These are phyloP conservation scores for Hypoxylon lenormandii DNA, from an alignment of 495 filamentous ascomycete genomes.

Conservation along the genomic window DNA sequence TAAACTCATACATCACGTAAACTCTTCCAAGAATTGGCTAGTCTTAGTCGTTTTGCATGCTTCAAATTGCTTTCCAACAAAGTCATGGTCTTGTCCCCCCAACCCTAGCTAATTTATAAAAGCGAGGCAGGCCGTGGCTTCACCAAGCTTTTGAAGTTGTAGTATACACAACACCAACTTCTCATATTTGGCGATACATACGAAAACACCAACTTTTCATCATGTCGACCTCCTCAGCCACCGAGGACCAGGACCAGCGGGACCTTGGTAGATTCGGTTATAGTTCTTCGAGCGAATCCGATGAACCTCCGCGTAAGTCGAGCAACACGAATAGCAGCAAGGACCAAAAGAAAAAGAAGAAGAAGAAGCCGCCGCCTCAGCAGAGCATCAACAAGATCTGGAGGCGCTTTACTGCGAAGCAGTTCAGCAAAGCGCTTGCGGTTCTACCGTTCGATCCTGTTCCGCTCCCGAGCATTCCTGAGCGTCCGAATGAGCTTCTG, in stretches of 20 bases:
- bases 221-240: constrained; percentile 19
- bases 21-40: not conserved
- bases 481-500: constrained; percentile 63
- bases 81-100: not conserved
- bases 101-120: constrained; percentile 11
- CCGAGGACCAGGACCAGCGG: constrained; percentile 1
- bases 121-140: constrained; percentile 3
- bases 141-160: constrained; percentile 4
- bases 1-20: constrained; percentile 9
- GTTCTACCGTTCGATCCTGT: constrained; percentile 64
- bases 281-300: constrained; percentile 55
- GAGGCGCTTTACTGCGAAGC: constrained; percentile 77
- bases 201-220: constrained; percentile 2
- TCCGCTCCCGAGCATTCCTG: constrained; percentile 57
- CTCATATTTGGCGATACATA: not conserved
- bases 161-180: constrained; percentile 5
- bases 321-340: constrained; percentile 31
- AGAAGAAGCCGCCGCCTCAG: constrained; percentile 75
- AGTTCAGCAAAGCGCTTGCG: constrained; percentile 61
- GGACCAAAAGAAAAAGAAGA: constrained; percentile 64
- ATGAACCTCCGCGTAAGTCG: constrained; percentile 49
- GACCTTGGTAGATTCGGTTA: constrained; percentile 51
- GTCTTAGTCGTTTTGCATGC: not conserved
- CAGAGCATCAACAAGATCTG: constrained; percentile 82
- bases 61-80: not conserved